phyloP scores from a whole-genome alignment of 352 stramenopile genomes.

The Globisporangium uncinulatum region DNA sequence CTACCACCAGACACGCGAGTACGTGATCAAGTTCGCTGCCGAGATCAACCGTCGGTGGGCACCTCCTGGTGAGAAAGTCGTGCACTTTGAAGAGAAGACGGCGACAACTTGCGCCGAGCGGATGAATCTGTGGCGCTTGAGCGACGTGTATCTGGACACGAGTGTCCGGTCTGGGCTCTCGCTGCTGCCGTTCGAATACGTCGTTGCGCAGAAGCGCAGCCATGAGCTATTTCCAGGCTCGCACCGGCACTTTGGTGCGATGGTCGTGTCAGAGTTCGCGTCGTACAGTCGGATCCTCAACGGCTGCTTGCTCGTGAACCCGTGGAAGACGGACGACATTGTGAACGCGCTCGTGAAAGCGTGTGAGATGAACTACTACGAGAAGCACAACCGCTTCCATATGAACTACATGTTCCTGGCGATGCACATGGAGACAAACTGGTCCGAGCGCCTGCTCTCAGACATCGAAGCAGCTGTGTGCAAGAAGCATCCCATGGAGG shows the following conservation, averaged over 20 bases:
- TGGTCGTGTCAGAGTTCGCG: slow-evolving; percentile 96
- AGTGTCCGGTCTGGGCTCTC: slow-evolving; percentile 63
- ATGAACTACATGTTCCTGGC: slow-evolving; percentile 88
- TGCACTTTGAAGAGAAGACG: slow-evolving; percentile 65
- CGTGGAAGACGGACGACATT: slow-evolving; percentile 93
- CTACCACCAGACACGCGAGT: slow-evolving; percentile 89
- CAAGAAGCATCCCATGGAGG: slow-evolving; percentile 31
- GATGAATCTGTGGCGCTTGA: slow-evolving; percentile 62
- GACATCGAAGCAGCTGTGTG: slow-evolving; percentile 88
- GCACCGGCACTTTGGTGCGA: slow-evolving; percentile 60
- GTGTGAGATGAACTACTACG: slow-evolving; percentile 71
- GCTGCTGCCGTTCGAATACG: slow-evolving; percentile 74
- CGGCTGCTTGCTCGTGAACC: slow-evolving; percentile 96
- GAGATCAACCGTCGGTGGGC: slow-evolving; percentile 90
- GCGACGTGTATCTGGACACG: slow-evolving; percentile 65
- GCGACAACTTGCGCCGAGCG: slow-evolving; percentile 66
- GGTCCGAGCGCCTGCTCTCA: slow-evolving; percentile 92
- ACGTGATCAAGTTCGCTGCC: slow-evolving; percentile 86
- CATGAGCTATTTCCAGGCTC: slow-evolving; percentile 22
- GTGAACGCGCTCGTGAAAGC: slow-evolving; percentile 58
- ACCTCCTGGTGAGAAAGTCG: slow-evolving; percentile 42
- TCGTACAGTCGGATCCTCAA: slow-evolving; percentile 95
- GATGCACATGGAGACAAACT: slow-evolving; percentile 75
- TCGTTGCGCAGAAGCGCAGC: slow-evolving; percentile 58
- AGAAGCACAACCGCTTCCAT: slow-evolving; percentile 65